phyloP scores from a whole-genome alignment of 179 eudicot species.

The Pouteria campechiana region DNA sequence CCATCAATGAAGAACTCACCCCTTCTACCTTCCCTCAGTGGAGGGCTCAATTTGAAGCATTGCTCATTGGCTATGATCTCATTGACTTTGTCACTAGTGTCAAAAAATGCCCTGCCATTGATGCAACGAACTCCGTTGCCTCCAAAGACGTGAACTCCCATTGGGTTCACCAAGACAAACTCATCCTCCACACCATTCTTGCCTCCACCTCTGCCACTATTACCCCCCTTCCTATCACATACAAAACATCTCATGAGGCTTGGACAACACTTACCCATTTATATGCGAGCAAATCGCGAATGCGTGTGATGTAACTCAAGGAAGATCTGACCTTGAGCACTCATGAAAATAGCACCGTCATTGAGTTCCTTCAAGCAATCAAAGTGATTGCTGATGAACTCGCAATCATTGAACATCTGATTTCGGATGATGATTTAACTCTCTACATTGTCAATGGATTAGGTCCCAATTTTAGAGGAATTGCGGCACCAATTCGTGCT shows the following conservation, averaged over 20 bases:
- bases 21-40: neutral
- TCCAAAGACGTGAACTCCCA: neutral
- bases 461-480: neutral
- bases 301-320: neutral
- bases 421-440: neutral
- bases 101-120: neutral
- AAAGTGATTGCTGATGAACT: neutral
- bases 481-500: neutral
- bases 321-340: neutral
- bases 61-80: slow-evolving; percentile 1
- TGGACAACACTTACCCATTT: neutral
- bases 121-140: neutral
- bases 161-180: neutral
- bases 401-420: neutral
- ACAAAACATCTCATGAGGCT: neutral
- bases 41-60: neutral
- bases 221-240: neutral
- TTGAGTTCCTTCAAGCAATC: neutral
- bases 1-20: neutral
- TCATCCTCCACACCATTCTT: neutral
- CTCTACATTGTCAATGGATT: neutral
- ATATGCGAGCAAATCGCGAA: neutral
- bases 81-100: neutral
- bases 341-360: neutral
- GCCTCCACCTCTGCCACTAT: neutral